A percentile compares a stretch with the other conserved stretches of the same genome.
Conservation (phyloP, 352 stramenopile species). For the Pythium biforme region DNA sequence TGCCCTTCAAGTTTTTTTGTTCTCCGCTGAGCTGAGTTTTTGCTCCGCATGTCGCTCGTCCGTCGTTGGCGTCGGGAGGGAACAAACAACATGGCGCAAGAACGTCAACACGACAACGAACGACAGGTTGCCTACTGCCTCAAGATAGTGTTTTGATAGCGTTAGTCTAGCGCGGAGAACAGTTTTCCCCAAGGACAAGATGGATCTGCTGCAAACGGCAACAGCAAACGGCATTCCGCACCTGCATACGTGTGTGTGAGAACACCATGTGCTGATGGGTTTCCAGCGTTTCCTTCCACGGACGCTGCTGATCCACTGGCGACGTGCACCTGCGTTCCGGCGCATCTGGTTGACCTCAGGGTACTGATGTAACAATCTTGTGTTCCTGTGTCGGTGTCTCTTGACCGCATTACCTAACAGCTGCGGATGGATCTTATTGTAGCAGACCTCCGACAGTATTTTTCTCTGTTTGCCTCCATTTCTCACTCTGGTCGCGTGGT, state of each 20-base stretch:
- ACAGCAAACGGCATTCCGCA: neutral
- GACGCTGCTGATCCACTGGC: neutral
- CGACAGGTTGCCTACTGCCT: neutral
- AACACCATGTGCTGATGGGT: neutral
- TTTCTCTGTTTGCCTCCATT: too few species aligned
- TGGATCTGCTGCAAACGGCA: neutral
- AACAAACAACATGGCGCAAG: constrained; percentile 9
- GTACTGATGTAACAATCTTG: constrained; percentile 6
- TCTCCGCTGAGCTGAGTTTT: constrained; percentile 2
- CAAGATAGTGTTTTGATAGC: neutral
- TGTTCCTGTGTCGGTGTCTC: constrained; percentile 17
- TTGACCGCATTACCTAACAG: constrained; percentile 22
- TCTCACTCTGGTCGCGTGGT: neutral
- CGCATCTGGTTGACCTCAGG: neutral
- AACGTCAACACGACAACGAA: constrained; percentile 9
- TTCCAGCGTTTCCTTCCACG: constrained; percentile 8
- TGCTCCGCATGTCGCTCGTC: neutral
- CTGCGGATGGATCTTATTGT: constrained; percentile 3
- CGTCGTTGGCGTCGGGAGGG: neutral
- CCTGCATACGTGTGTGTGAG: neutral
- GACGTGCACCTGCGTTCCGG: constrained; percentile 3
- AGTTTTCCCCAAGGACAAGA: neutral
- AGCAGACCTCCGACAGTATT: too few species aligned
- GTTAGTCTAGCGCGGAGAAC: neutral
- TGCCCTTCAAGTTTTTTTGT: neutral